Base-by-base conservation (phyloP, 2,329 filamentous ascomycete genomes). In the Dothideomycetes sp. region DNA sequence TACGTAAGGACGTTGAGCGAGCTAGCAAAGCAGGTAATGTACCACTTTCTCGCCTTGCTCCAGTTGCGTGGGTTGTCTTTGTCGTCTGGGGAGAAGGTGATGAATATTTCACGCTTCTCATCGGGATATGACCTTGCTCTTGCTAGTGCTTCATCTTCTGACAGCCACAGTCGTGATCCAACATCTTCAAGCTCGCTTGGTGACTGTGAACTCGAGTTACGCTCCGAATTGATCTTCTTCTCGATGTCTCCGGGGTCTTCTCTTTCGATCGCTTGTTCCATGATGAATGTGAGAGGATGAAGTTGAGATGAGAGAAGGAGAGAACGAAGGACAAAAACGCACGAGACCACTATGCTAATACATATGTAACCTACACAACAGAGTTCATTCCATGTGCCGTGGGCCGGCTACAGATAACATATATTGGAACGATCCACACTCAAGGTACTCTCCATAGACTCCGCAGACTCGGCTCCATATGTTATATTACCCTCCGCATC, bases 61-160 rank as follows among this genome's bases (percentile, higher is more conserved):
- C 62, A 67, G 31, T 64, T 58, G 24, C 61, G 55, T 8, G 64
- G 64, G 41, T 64, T 64, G 22, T 64, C 61, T 7, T 33, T 40
- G 33, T 55, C 53, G 15, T 49, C 25, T 8, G 28, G 23, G 2
- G 30, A 32, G 34, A 52, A 55, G 1, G 40, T 51, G 11, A 55
- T 36, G 25, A 46, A 49, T 20, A 55, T 46, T 5, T 51, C 46
- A 2, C 44, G 44, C 3, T 44, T 36, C 8, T 48, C 46, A 17
- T 51, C 36, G 3, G 53, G 51, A 9, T 47, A 22, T 6, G 41
- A 40, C 20, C 45, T 49, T 29, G 46, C 44, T 19, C 43, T 41
- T 5, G 30, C 38, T 15, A 49, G 32, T 12, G 44, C 47, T 23
- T 54, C 47, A 2, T 46, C 41, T 36, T 53, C 50, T 2, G 43